A percentile compares a stretch with the other conserved stretches of the same genome.
These are phyloP conservation scores for Yueomyces sp. DNA, from an alignment of 805 yeast genomes.

Conservation along the genomic window DNA sequence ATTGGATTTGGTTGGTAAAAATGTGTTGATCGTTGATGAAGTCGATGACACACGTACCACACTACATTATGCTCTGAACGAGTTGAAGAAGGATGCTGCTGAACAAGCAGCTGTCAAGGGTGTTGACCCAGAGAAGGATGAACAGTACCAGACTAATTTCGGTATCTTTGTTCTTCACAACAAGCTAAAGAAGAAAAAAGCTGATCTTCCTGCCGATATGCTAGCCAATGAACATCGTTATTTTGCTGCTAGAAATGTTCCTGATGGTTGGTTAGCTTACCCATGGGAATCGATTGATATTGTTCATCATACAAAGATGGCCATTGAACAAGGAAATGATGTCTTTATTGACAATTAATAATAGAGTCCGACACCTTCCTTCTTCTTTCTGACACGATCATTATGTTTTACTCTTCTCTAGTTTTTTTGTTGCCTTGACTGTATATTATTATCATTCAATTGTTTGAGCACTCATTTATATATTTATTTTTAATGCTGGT, in stretches of 20 bases:
- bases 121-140: slow-evolving; percentile 28
- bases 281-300: slow-evolving; percentile 80
- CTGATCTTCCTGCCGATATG: slow-evolving; percentile 54
- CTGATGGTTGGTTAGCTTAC: slow-evolving; percentile 74
- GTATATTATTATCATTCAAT: not conserved
- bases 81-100: slow-evolving; percentile 57
- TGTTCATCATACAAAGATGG: slow-evolving; percentile 57
- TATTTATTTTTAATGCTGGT: too few relatives aligned
- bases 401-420: too few relatives aligned
- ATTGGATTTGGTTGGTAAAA: slow-evolving; percentile 51
- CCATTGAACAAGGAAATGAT: slow-evolving; percentile 66
- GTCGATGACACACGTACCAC: slow-evolving; percentile 84
- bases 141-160: slow-evolving; percentile 44
- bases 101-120: slow-evolving; percentile 44
- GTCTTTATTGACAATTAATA: slow-evolving; percentile 17
- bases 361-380: not conserved
- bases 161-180: slow-evolving; percentile 71
- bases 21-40: slow-evolving; percentile 64
- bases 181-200: slow-evolving; percentile 58
- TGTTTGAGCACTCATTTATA: too few relatives aligned
- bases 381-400: slow-evolving; percentile 1
- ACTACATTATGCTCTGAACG: slow-evolving; percentile 64
- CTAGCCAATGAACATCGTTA: slow-evolving; percentile 43
- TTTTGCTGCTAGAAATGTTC: slow-evolving; percentile 63
- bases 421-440: not conserved